Conservation (phyloP, 1,139 yeast genomes). For the Yamadazyma jaroonii region DNA sequence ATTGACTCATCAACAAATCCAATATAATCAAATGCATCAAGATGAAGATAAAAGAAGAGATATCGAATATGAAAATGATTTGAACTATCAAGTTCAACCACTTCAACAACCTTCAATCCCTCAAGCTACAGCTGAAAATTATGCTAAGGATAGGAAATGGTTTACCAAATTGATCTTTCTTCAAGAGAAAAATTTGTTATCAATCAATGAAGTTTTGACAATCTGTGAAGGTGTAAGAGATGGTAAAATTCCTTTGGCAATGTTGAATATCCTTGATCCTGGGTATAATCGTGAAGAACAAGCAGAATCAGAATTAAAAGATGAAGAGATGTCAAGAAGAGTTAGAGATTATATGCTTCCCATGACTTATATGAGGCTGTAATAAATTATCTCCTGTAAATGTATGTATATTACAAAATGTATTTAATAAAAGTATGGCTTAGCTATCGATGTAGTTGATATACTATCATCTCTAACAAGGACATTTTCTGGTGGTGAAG, state of each 20-base stretch:
- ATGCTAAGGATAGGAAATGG: slow-evolving; percentile 42
- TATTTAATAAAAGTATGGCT: not conserved
- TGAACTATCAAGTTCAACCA: not conserved
- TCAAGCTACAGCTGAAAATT: slow-evolving; percentile 9
- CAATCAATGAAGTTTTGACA: slow-evolving; percentile 32
- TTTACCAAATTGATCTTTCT: slow-evolving; percentile 32
- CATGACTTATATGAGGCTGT: slow-evolving; percentile 21
- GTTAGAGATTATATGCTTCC: slow-evolving; percentile 39
- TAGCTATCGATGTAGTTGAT: slow-evolving; percentile 9
- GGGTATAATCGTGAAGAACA: slow-evolving; percentile 24
- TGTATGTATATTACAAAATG: slow-evolving; percentile 1
- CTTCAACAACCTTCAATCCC: not conserved
- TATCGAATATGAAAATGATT: not conserved
- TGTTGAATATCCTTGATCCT: slow-evolving; percentile 39
- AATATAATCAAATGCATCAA: not conserved
- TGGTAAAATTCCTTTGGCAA: slow-evolving; percentile 37
- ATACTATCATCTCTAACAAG: slow-evolving; percentile 11
- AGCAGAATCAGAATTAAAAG: slow-evolving; percentile 20
- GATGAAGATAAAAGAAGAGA: slow-evolving; percentile 1
- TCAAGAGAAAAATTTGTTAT: slow-evolving; percentile 27
- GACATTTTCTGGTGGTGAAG: not conserved
- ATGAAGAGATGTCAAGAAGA: slow-evolving; percentile 33
- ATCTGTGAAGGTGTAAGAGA: slow-evolving; percentile 41
- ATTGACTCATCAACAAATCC: not conserved
- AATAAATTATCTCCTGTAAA: not conserved